These are phyloP conservation scores for Articulospora tetracladia DNA, from an alignment of 495 filamentous ascomycete species.

Conservation along the genomic window DNA sequence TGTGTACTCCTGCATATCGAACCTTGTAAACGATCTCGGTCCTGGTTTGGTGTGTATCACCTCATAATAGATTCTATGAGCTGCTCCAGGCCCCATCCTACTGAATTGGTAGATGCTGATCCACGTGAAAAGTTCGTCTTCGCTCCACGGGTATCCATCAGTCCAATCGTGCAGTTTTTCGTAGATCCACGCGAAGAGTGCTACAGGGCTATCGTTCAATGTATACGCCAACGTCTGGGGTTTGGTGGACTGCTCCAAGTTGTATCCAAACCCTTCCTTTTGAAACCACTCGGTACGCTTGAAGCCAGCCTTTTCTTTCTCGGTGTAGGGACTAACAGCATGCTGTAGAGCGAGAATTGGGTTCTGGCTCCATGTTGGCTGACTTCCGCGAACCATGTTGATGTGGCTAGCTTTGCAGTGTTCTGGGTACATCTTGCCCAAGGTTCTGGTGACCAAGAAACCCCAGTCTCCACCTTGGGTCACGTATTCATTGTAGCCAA, in stretches of 20 bases:
- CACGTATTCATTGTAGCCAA: conserved; percentile 65
- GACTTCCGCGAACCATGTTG: conserved; percentile 30
- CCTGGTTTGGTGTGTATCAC: conserved; percentile 8
- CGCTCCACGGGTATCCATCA: conserved; percentile 62
- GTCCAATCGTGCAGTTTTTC: conserved; percentile 70
- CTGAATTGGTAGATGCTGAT: conserved; percentile 59
- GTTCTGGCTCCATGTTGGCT: conserved; percentile 14
- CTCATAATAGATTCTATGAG: conserved; percentile 60
- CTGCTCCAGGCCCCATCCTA: conserved; percentile 51
- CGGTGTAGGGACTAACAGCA: conserved; percentile 14
- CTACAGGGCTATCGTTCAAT: conserved; percentile 58
- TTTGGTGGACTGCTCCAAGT: conserved; percentile 51
- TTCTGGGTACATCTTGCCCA: conserved; percentile 53
- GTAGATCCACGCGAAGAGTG: conserved; percentile 64
- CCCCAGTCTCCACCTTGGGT: conserved; percentile 75
- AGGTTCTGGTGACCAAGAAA: conserved; percentile 53
- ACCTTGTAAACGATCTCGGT: conserved; percentile 1
- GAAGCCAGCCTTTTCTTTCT: conserved; percentile 37
- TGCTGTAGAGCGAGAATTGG: conserved; percentile 18
- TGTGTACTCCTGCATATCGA: conserved; percentile 3
- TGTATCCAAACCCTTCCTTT: conserved; percentile 43
- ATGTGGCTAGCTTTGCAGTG: conserved; percentile 56
- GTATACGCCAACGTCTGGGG: conserved; percentile 60
- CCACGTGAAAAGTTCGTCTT: conserved; percentile 66
- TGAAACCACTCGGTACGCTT: conserved; percentile 37